A percentile compares a stretch with the other conserved stretches of the same genome.
Evolutionary conservation across 2,329 filamentous ascomycete species (phyloP).

Genomic region (Juglanconis sp.): DNA sequence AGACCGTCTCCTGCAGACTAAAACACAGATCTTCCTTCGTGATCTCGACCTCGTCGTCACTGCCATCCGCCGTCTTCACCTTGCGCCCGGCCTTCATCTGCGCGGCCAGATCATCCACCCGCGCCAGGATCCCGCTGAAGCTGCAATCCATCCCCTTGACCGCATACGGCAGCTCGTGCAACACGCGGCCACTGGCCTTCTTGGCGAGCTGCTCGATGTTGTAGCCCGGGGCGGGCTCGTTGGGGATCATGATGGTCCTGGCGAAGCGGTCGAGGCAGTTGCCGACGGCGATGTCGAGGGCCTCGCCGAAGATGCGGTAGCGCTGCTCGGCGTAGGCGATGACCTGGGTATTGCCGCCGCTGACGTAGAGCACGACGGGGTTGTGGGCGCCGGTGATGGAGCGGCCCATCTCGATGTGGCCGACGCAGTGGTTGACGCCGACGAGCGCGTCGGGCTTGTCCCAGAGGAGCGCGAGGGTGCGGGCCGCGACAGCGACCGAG

Average conservation of each 20-base stretch:
- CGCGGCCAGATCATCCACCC: conserved; percentile 74
- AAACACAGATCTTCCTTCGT: conserved; percentile 89
- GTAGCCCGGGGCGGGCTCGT: conserved; percentile 94
- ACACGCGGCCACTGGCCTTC: conserved; percentile 57
- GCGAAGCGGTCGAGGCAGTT: conserved; percentile 97
- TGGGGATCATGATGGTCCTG: conserved; percentile 83
- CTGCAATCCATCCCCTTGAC: conserved; percentile 99
- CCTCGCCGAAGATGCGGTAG: conserved; percentile 97
- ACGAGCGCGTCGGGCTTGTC: conserved; percentile 68
- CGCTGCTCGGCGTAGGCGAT: conserved; percentile 67
- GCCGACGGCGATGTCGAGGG: conserved; percentile 93
- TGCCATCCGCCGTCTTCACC: conserved; percentile 41
- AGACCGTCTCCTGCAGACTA: conserved; percentile 91
- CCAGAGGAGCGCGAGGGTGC: conserved; percentile 82
- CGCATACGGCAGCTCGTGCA: conserved; percentile 88
- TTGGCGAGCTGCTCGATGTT: conserved; percentile 94
- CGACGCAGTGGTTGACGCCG: conserved; percentile 96
- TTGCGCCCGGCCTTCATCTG: conserved; percentile 52
- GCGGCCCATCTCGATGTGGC: conserved; percentile 98
- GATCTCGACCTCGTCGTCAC: conserved; percentile 43
- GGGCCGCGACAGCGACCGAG: conserved; percentile 79
- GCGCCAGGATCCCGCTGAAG: conserved; percentile 86
- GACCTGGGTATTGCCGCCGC: conserved; percentile 59
- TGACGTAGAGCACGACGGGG: conserved; percentile 89
- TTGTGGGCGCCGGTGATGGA: conserved; percentile 86